Evolutionary conservation across 768 basidiomycete genomes (phyloP), one percentile per base, ranked within the genome.

Genomic region (Neoboletus subvelutipes): DNA sequence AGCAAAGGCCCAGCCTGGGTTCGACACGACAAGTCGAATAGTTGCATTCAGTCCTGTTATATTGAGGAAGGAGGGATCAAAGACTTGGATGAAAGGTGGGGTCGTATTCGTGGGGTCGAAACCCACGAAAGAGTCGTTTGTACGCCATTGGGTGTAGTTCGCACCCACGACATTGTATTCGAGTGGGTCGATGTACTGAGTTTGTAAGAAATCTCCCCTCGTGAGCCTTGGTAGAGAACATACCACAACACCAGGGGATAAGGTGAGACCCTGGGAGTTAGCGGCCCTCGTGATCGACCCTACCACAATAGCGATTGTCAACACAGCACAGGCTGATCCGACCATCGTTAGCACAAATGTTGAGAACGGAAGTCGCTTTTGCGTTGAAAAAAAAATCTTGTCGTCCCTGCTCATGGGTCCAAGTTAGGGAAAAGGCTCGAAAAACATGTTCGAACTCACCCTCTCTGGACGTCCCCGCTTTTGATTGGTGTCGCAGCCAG

Each of bases 1-100:
- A 18, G 88, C 89, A 59, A 90, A 84, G 3, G 85, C 85, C 67
- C 85, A 86, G 4, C 78, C 81, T 4, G 79, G 78, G 56, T 84
- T 82, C 9, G 80, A 78, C 0, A 83, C 83, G 46, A 93, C 80
- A 56, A 81, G 68, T 4, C 80, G 78, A 48, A 92, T 78, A 0
- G 79, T 79, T 7, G 89, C 83, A 26, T 74, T 71, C 5, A 69
- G 59, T 1, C 88, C 90, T 1, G 90, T 78, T 54, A 90, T 74
- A 8, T 68, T 54, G 43, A 86, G 72, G 71, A 92, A 90, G n/a
- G 71, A 69, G 4, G 71, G 67, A 61, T 84, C 76, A 64, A 79
- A 80, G 28, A 79, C 67, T 60, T 83, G 82, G 71, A 90, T 86
- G 64, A 86, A 81, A 7, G 45, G 45, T 13, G 28, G 12, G 11